Conservation (phyloP, 495 filamentous ascomycete species). For the Penicillium canariense region DNA sequence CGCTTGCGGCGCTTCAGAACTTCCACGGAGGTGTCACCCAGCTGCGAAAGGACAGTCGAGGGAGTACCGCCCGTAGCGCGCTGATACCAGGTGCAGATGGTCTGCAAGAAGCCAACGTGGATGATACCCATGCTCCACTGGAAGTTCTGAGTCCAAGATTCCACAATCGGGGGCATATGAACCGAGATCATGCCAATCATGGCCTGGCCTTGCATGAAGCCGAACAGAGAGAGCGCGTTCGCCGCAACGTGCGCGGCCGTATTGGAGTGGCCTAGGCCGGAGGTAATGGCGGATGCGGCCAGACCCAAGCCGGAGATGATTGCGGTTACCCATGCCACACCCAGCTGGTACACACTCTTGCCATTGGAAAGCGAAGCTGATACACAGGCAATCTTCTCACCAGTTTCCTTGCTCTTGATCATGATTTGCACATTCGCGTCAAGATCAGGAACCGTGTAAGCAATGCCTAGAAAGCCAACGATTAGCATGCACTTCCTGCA, state of each 20-base stretch:
- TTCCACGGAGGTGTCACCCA: conserved; percentile 77
- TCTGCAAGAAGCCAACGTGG: conserved; percentile 79
- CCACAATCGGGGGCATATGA: conserved; percentile 83
- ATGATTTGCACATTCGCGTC: conserved; percentile 82
- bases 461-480: conserved; percentile 48
- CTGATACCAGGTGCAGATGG: conserved; percentile 94
- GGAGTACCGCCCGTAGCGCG: conserved; percentile 87
- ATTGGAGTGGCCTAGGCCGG: conserved; percentile 86
- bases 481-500: not conserved
- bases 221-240: conserved; percentile 87
- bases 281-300: conserved; percentile 77
- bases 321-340: conserved; percentile 85
- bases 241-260: conserved; percentile 94
- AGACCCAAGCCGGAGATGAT: conserved; percentile 83
- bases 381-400: conserved; percentile 75
- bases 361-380: conserved; percentile 88
- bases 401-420: conserved; percentile 64
- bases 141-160: conserved; percentile 97
- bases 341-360: conserved; percentile 86
- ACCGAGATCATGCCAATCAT: conserved; percentile 87
- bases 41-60: conserved; percentile 70
- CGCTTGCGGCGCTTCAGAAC: conserved; percentile 67
- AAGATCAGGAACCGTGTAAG: conserved; percentile 87
- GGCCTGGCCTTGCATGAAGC: conserved; percentile 96
- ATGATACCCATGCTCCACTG: conserved; percentile 99